Conservation (phyloP, 1,139 yeast species). For the Yamadazyma aaseri region DNA sequence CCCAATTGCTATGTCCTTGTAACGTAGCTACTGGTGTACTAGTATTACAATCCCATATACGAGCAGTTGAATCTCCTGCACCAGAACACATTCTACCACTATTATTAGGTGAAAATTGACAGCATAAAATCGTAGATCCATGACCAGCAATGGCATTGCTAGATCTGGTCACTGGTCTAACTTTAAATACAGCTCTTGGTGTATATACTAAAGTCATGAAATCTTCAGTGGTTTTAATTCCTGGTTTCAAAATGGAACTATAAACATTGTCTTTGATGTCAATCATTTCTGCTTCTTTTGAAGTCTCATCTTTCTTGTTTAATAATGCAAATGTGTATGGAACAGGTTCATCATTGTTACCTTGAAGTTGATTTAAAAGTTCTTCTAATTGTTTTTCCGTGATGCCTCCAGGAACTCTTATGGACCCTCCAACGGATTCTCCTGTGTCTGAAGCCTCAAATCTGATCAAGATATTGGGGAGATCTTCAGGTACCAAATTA, state of each 20-base stretch:
- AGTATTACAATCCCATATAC: constrained; percentile 96
- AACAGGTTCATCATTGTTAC: constrained; percentile 74
- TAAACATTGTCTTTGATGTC: constrained; percentile 81
- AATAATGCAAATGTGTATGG: constrained; percentile 83
- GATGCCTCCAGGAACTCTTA: constrained; percentile 89
- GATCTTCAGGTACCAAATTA: constrained; percentile 68
- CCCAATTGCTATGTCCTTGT: constrained; percentile 91
- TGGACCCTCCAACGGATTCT: constrained; percentile 76
- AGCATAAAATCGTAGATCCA: constrained; percentile 87
- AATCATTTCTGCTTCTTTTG: constrained; percentile 43
- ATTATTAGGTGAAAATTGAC: constrained; percentile 91
- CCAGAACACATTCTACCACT: constrained; percentile 90
- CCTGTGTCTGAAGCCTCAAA: constrained; percentile 97
- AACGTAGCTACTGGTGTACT: constrained; percentile 85
- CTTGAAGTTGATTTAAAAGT: constrained; percentile 70
- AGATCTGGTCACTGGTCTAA: constrained; percentile 85
- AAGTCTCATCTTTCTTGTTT: constrained; percentile 39
- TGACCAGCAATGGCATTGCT: constrained; percentile 95
- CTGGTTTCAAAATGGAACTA: constrained; percentile 79
- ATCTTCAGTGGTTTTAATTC: constrained; percentile 88
- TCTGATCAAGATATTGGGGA: constrained; percentile 84
- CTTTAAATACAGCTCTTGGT: constrained; percentile 94
- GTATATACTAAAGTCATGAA: constrained; percentile 87
- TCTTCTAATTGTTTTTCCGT: constrained; percentile 86
- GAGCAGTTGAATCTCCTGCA: constrained; percentile 96